Evolutionary conservation across 2,329 filamentous ascomycete genomes (phyloP).

Genomic region (Fusarium pilosicola): DNA sequence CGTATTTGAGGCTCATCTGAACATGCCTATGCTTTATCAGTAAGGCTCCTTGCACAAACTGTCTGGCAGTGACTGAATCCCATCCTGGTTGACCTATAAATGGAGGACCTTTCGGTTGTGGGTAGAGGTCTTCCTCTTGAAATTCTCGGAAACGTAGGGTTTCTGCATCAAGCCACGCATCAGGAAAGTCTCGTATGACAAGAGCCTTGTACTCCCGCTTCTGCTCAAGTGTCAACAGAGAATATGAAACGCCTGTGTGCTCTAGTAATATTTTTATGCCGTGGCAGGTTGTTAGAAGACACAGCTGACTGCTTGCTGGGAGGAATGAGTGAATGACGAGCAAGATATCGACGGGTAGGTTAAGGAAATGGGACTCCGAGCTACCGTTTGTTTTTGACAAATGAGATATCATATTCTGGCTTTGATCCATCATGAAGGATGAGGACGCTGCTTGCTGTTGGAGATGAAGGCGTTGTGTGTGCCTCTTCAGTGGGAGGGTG

Average conservation of each 20-base stretch:
- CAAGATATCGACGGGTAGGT: background rate
- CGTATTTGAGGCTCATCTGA: slow-evolving; percentile 6
- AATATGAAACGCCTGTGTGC: too few relatives aligned
- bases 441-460: background rate
- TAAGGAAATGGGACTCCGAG: background rate
- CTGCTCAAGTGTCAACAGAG: background rate
- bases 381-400: background rate
- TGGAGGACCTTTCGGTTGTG: background rate
- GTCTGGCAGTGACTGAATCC: accelerated
- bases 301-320: background rate
- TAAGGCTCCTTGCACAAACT: background rate
- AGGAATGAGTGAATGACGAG: background rate
- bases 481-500: background rate
- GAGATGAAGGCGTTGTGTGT: background rate
- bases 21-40: background rate
- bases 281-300: background rate
- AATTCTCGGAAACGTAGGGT: background rate
- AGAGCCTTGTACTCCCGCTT: background rate
- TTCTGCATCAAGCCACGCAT: background rate
- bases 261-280: background rate
- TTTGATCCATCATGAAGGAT: background rate
- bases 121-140: background rate
- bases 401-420: background rate
- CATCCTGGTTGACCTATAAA: accelerated
- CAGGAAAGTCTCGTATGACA: background rate